Conservation (phyloP, 352 stramenopile species). For the Phytophthora sansomeana region DNA sequence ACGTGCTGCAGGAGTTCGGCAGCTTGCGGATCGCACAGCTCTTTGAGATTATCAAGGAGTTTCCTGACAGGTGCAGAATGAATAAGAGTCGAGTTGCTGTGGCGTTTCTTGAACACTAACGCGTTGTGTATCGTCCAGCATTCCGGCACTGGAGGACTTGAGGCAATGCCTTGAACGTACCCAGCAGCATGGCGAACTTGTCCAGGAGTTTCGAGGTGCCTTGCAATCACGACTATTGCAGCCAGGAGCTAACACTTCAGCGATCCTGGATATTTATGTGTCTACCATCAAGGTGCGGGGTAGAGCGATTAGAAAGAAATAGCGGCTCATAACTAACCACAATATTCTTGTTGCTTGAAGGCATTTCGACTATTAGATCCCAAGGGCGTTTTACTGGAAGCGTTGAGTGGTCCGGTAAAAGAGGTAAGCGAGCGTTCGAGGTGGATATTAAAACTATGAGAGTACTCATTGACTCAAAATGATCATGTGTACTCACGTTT, state of each 20-base stretch:
- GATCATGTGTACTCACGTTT: neutral
- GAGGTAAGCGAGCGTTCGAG: slow-evolving; percentile 43
- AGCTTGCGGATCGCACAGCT: slow-evolving; percentile 91
- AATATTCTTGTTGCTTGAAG: slow-evolving; percentile 27
- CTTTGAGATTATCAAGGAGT: slow-evolving; percentile 98
- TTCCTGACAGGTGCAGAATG: slow-evolving; percentile 87
- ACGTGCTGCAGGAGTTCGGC: slow-evolving; percentile 72
- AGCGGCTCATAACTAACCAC: neutral
- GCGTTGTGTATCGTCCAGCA: slow-evolving; percentile 29
- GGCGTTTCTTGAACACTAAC: neutral
- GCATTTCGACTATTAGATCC: slow-evolving; percentile 94
- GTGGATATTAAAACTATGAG: neutral
- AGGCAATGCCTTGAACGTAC: slow-evolving; percentile 83
- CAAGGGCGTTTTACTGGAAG: slow-evolving; percentile 92
- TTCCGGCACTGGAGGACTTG: slow-evolving; percentile 75
- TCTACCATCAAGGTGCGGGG: slow-evolving; percentile 92
- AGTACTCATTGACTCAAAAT: too few relatives aligned
- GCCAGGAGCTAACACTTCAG: slow-evolving; percentile 94
- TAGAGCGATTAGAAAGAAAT: neutral
- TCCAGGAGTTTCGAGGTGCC: slow-evolving; percentile 77
- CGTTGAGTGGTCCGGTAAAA: slow-evolving; percentile 69
- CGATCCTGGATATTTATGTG: slow-evolving; percentile 99
- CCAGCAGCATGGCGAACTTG: slow-evolving; percentile 84
- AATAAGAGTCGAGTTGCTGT: neutral
- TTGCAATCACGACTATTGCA: slow-evolving; percentile 93